phyloP scores from a whole-genome alignment of 345 rosid genomes.

The Excoecaria agallocha region DNA sequence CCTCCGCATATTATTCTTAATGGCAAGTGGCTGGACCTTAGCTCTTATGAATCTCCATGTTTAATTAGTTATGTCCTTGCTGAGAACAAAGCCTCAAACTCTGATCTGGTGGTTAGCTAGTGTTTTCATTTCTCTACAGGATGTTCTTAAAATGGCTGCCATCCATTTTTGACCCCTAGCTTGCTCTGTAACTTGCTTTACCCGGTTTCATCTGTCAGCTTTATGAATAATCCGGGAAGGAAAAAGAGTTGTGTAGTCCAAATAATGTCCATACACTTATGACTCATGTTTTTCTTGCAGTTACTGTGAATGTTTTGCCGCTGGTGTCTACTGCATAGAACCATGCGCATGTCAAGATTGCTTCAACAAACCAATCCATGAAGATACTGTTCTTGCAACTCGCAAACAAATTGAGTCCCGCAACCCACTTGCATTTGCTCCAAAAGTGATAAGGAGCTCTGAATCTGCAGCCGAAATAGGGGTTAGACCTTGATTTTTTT shows the following conservation, averaged over 20 bases:
- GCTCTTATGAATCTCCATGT: no score
- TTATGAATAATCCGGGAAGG: neutral
- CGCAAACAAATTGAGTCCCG: constrained; percentile 96
- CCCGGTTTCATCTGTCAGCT: neutral
- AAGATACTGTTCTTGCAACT: constrained; percentile 87
- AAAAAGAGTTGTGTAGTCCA: neutral
- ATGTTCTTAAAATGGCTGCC: no score
- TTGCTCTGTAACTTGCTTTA: neutral
- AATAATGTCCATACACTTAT: neutral
- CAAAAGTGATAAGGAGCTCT: constrained; percentile 74
- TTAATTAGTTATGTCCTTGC: no score
- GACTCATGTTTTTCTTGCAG: constrained; percentile 40
- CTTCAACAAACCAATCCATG: constrained; percentile 88
- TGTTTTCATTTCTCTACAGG: no score
- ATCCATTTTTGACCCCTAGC: neutral
- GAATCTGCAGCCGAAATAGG: constrained; percentile 56
- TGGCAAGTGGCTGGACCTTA: no score
- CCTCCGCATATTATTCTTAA: neutral
- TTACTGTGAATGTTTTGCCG: constrained; percentile 99
- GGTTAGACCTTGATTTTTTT: constrained; percentile 37
- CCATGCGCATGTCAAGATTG: constrained; percentile 96
- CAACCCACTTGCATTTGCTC: constrained; percentile 98
- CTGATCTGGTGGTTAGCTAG: no score
- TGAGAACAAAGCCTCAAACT: no score
- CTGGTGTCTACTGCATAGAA: constrained; percentile 91